phyloP scores from a whole-genome alignment of 495 filamentous ascomycete species.

The Aspergillus baeticus region DNA sequence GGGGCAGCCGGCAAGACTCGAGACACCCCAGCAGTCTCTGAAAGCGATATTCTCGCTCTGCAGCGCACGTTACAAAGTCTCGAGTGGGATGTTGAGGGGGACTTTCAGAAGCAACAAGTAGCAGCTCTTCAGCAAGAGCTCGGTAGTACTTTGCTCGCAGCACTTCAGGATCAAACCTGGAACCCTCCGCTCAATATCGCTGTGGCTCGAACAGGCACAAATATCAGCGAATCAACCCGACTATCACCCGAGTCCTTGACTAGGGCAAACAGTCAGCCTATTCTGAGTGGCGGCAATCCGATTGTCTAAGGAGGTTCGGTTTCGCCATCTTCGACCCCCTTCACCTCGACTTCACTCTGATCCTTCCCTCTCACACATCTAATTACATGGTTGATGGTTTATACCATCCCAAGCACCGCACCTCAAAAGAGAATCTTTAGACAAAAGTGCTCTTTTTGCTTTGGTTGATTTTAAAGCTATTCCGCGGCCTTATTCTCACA shows the following conservation, averaged over 20 bases:
- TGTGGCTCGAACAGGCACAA: slow-evolving; percentile 30
- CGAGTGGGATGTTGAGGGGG: slow-evolving; percentile 68
- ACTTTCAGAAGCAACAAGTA: slow-evolving; percentile 80
- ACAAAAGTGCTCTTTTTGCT: slow-evolving; percentile 16
- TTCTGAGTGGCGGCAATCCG: slow-evolving; percentile 51
- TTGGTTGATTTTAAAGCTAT: slow-evolving; percentile 5
- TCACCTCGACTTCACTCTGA: background rate
- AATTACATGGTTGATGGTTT: background rate
- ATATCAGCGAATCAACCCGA: slow-evolving; percentile 36
- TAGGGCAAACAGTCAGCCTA: slow-evolving; percentile 46
- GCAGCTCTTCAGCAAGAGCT: slow-evolving; percentile 82
- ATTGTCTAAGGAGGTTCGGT: slow-evolving; percentile 39
- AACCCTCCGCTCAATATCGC: slow-evolving; percentile 34
- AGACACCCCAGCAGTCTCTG: slow-evolving; percentile 19
- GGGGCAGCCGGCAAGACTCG: slow-evolving; percentile 18
- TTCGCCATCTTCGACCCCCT: slow-evolving; percentile 9
- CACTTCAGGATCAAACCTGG: slow-evolving; percentile 78
- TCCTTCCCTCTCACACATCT: background rate
- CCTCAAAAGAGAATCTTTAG: slow-evolving; percentile 4
- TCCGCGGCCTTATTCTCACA: slow-evolving; percentile 5
- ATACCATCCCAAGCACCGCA: slow-evolving; percentile 1
- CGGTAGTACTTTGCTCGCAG: slow-evolving; percentile 79
- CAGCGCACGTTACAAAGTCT: slow-evolving; percentile 21
- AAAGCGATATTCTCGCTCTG: slow-evolving; percentile 12
- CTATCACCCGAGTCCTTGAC: slow-evolving; percentile 37